These are phyloP conservation scores for Didymella pinodella DNA, from an alignment of 2,329 filamentous ascomycete species.

Conservation along the genomic window DNA sequence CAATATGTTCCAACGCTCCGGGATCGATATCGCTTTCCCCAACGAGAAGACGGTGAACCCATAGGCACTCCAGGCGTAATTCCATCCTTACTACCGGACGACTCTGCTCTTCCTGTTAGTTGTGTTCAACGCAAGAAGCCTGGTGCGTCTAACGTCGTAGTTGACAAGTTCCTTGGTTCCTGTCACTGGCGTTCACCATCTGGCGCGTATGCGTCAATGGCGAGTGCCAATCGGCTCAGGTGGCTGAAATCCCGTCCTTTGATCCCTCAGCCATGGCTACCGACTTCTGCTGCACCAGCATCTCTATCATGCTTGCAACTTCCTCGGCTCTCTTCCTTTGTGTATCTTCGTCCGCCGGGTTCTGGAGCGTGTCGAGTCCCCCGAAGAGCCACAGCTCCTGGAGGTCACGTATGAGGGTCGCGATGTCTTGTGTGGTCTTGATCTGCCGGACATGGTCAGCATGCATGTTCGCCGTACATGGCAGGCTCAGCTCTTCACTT, in stretches of 20 bases:
- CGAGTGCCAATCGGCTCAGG: not conserved
- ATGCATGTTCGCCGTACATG: not conserved
- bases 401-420: slow-evolving; percentile 66
- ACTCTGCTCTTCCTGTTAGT: not conserved
- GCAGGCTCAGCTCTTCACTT: slow-evolving; percentile 23
- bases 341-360: slow-evolving; percentile 37
- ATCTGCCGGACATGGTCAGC: slow-evolving; percentile 50
- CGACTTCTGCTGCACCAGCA: slow-evolving; percentile 24
- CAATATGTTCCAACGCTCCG: no score
- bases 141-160: not conserved
- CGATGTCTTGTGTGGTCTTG: slow-evolving; percentile 68
- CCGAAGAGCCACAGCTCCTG: slow-evolving; percentile 75
- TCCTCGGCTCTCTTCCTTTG: slow-evolving; percentile 25
- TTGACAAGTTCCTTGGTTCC: not conserved
- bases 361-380: slow-evolving; percentile 64
- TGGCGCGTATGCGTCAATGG: not conserved
- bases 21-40: no score
- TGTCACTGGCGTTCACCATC: not conserved
- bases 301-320: slow-evolving; percentile 29
- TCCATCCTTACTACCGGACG: not conserved
- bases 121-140: not conserved
- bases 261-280: not conserved
- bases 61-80: not conserved
- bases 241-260: not conserved
- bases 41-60: no score